These are phyloP conservation scores for Phyllosticta citrichinensis DNA, from an alignment of 2,329 filamentous ascomycete species.

Conservation along the genomic window DNA sequence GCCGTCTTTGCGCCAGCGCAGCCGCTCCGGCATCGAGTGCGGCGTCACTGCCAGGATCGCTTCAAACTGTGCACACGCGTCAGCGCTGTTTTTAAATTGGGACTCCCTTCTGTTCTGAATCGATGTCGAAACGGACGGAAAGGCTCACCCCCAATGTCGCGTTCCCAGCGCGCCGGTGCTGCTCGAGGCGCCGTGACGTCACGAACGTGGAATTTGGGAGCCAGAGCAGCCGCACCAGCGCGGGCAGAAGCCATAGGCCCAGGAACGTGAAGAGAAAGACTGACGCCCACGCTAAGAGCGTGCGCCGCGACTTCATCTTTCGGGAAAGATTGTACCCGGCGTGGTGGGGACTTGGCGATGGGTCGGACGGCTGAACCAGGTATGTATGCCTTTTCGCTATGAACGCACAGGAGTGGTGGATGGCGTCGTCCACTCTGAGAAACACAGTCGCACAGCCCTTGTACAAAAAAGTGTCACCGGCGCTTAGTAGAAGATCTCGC, in stretches of 20 bases:
- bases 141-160: neutral
- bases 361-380: too few relatives aligned
- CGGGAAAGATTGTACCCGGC: neutral
- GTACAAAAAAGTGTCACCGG: too few relatives aligned
- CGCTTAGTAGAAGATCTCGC: too few relatives aligned
- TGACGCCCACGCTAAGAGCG: neutral
- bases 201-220: neutral
- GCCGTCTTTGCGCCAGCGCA: conserved; percentile 8
- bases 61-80: conserved; percentile 1
- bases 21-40: neutral
- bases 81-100: neutral
- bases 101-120: neutral
- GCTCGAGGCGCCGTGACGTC: neutral
- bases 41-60: conserved; percentile 3
- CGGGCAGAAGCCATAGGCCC: neutral
- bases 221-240: neutral
- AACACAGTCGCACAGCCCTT: too few relatives aligned
- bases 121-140: neutral
- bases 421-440: too few relatives aligned
- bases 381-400: too few relatives aligned
- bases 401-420: too few relatives aligned
- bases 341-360: too few relatives aligned
- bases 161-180: neutral
- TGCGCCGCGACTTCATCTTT: neutral
- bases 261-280: neutral